phyloP scores from a whole-genome alignment of 495 filamentous ascomycete species.

The Aspergillus kassunensis region DNA sequence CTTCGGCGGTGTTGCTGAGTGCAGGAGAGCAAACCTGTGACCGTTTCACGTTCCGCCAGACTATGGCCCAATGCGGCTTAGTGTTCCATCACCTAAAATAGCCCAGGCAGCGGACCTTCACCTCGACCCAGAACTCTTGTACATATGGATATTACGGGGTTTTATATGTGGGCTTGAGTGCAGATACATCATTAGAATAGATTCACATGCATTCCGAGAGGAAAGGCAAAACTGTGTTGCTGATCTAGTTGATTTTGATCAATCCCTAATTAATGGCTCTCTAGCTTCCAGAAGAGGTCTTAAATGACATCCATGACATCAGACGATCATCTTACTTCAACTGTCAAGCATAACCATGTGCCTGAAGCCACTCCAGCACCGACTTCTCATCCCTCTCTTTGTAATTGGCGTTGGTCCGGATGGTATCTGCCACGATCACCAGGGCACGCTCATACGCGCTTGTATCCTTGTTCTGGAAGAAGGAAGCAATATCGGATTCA shows the following conservation, averaged over 20 bases:
- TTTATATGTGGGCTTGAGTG: too few species aligned
- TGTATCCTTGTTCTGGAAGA: constrained; percentile 81
- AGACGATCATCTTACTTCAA: not conserved
- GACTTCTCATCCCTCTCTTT: constrained; percentile 63
- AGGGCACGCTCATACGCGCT: constrained; percentile 75
- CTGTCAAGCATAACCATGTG: constrained; percentile 54
- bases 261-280: too few species aligned
- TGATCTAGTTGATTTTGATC: too few species aligned
- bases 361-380: constrained; percentile 67
- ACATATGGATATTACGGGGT: too few species aligned
- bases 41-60: constrained; percentile 23
- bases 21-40: constrained; percentile 32
- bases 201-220: too few species aligned
- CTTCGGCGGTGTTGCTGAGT: constrained; percentile 25
- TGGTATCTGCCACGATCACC: constrained; percentile 73
- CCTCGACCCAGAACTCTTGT: not conserved
- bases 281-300: not conserved
- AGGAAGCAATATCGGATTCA: constrained; percentile 72
- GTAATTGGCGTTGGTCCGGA: constrained; percentile 73
- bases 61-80: constrained; percentile 16
- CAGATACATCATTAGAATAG: too few species aligned
- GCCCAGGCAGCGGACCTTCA: constrained; percentile 14
- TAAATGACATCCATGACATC: not conserved
- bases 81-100: constrained; percentile 13
- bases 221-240: too few species aligned